Percentiles rank a stretch among this genome's conserved stretches.
Evolutionary conservation across 148 eudicot species (phyloP).

Genomic region (Talinum fruticosum): DNA sequence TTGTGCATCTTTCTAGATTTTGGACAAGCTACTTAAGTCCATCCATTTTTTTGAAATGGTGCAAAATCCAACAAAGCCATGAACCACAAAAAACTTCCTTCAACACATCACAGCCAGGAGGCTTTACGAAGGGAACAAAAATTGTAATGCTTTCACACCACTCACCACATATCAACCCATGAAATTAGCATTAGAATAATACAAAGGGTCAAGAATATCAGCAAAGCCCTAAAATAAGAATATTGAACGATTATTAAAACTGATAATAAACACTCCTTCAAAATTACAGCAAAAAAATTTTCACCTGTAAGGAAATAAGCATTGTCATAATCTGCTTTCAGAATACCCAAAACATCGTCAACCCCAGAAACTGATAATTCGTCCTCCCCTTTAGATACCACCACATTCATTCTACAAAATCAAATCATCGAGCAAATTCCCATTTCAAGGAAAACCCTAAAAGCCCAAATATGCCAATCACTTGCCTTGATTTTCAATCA

Average conservation of each 20-base stretch:
- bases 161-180: neutral
- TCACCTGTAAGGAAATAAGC: slow-evolving; percentile 89
- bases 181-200: neutral
- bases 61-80: neutral
- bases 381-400: slow-evolving; percentile 27
- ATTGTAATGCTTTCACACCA: neutral
- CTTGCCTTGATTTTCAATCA: slow-evolving; percentile 1
- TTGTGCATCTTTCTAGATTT: neutral
- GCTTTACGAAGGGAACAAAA: neutral
- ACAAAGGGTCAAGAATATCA: neutral
- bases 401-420: slow-evolving; percentile 37
- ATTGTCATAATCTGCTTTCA: slow-evolving; percentile 66
- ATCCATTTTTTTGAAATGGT: no score
- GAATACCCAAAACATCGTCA: slow-evolving; percentile 58
- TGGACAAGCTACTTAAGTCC: no score
- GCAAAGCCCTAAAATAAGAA: neutral
- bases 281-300: slow-evolving; percentile 7
- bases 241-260: neutral
- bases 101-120: neutral
- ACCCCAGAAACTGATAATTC: slow-evolving; percentile 40
- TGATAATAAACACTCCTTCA: neutral
- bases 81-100: neutral
- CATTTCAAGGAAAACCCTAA: slow-evolving; percentile 4
- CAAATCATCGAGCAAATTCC: neutral
- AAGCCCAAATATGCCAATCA: neutral